These are phyloP conservation scores for Lipomyces starkeyi DNA, from an alignment of 805 yeast genomes.

Conservation along the genomic window DNA sequence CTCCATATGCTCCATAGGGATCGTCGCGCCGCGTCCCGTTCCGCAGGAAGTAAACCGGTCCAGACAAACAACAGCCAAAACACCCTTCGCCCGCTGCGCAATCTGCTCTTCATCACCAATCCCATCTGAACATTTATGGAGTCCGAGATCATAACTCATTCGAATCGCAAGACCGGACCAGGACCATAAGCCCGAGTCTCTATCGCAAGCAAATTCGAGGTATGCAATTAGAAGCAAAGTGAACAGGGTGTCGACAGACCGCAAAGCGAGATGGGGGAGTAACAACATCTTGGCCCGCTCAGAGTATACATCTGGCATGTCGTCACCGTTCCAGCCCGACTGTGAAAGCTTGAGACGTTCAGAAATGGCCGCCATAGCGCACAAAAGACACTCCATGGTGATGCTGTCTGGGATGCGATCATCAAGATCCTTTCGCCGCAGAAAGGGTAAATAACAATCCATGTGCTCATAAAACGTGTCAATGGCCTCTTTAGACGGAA, in stretches of 20 bases:
- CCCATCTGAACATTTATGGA: slow-evolving; percentile 36
- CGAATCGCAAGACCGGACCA: slow-evolving; percentile 45
- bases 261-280: slow-evolving; percentile 41
- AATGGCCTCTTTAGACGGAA: slow-evolving; percentile 31
- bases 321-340: slow-evolving; percentile 10
- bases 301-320: slow-evolving; percentile 38
- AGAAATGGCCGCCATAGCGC: slow-evolving; percentile 42
- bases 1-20: slow-evolving; percentile 39
- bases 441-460: slow-evolving; percentile 40
- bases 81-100: slow-evolving; percentile 35
- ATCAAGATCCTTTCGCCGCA: slow-evolving; percentile 37
- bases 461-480: slow-evolving; percentile 36
- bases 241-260: slow-evolving; percentile 42
- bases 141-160: slow-evolving; percentile 43
- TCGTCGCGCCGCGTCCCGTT: slow-evolving; percentile 41
- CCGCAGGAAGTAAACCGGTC: slow-evolving; percentile 43
- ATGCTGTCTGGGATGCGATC: slow-evolving; percentile 37
- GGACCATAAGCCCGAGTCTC: slow-evolving; percentile 44
- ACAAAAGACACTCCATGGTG: slow-evolving; percentile 40
- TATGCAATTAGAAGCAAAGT: slow-evolving; percentile 42
- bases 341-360: slow-evolving; percentile 29
- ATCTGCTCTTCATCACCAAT: slow-evolving; percentile 27
- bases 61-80: slow-evolving; percentile 42
- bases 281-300: slow-evolving; percentile 41
- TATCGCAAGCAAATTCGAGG: slow-evolving; percentile 42